These are phyloP conservation scores for Cicer bijugum DNA, from an alignment of 306 rosid species.

Conservation along the genomic window DNA sequence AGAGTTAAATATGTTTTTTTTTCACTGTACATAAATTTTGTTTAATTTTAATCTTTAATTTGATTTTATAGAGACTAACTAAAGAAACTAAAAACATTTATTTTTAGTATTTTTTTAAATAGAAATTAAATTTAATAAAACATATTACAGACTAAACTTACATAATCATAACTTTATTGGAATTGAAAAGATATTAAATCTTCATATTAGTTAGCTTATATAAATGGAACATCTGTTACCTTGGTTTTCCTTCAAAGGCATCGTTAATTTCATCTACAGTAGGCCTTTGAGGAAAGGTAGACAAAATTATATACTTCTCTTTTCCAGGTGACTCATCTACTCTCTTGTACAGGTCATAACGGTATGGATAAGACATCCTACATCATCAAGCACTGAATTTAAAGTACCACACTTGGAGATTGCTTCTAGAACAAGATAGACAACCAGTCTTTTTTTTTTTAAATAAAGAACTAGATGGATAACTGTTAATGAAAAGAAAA, in stretches of 20 bases:
- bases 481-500: not conserved
- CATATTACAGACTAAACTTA: no score
- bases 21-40: no score
- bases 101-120: no score
- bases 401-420: not conserved
- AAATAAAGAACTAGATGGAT: no score
- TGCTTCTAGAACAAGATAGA: slow-evolving; percentile 8
- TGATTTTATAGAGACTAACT: no score
- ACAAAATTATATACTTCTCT: slow-evolving; percentile 70
- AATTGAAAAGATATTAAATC: no score
- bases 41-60: no score
- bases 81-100: no score
- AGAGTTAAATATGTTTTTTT: no score
- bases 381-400: slow-evolving; percentile 33
- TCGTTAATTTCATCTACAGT: slow-evolving; percentile 70
- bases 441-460: not conserved
- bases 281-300: slow-evolving; percentile 70
- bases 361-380: slow-evolving; percentile 64
- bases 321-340: slow-evolving; percentile 72
- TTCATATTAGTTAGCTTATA: not conserved
- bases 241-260: slow-evolving; percentile 71
- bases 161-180: no score
- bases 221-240: slow-evolving; percentile 46
- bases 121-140: no score
- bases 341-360: slow-evolving; percentile 80